Evolutionary conservation across 192 early-diverging fungal genomes (phyloP).

Genomic region (Backusella tuberculispora): DNA sequence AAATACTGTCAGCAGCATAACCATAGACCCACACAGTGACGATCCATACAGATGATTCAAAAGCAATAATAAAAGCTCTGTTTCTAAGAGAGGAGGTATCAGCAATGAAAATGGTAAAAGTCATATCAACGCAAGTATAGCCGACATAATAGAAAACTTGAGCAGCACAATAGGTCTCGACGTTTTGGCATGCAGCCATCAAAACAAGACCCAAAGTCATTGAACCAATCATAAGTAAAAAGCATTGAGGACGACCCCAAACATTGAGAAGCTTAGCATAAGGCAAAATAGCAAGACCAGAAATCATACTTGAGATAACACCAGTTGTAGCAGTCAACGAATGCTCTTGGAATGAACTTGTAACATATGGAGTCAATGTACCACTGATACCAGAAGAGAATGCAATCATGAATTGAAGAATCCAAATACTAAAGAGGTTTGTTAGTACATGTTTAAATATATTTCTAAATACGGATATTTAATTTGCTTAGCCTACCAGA

Average conservation of each 20-base stretch:
- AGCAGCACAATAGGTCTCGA: conserved; percentile 19
- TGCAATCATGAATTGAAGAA: conserved; percentile 14
- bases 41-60: conserved; percentile 15
- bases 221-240: background rate
- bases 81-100: conserved; percentile 18
- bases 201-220: conserved; percentile 14
- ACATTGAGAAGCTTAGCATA: conserved; percentile 22
- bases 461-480: background rate
- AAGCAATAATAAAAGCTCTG: conserved; percentile 20
- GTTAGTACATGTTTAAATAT: background rate
- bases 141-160: conserved; percentile 25
- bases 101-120: conserved; percentile 11
- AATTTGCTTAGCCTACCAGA: background rate
- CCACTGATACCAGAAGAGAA: conserved; percentile 1
- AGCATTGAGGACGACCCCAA: conserved; percentile 23
- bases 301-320: conserved; percentile 16
- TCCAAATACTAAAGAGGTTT: conserved; percentile 6
- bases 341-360: conserved; percentile 11
- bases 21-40: conserved; percentile 19
- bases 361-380: conserved; percentile 19
- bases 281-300: conserved; percentile 6
- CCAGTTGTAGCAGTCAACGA: conserved; percentile 19
- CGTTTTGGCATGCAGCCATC: background rate
- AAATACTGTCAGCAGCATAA: conserved; percentile 22
- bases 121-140: conserved; percentile 1